These are phyloP conservation scores for Cucurbita maxima DNA, from an alignment of 306 rosid genomes.

Conservation along the genomic window DNA sequence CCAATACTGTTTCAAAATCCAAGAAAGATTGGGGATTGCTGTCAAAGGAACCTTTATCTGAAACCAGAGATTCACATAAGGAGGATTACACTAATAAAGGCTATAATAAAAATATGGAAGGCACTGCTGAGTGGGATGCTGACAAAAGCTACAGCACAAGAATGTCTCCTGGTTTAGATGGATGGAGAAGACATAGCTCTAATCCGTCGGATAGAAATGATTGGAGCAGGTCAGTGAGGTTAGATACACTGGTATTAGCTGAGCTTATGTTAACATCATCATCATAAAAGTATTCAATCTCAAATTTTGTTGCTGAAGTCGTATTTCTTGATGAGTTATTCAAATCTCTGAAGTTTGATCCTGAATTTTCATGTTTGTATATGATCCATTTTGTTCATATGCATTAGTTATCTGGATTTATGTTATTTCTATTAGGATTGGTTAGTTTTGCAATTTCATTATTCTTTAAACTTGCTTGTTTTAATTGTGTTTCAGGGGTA, in stretches of 20 bases:
- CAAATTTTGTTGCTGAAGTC: neutral
- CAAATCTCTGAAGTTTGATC: neutral
- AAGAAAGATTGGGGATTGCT: slow-evolving; percentile 30
- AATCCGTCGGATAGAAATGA: slow-evolving; percentile 61
- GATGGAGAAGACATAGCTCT: slow-evolving; percentile 42
- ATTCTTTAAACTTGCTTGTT: neutral
- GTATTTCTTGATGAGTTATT: neutral
- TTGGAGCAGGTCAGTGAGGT: slow-evolving; percentile 62
- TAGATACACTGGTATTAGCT: slow-evolving; percentile 4
- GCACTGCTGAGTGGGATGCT: slow-evolving; percentile 41
- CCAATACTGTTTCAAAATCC: slow-evolving; percentile 31
- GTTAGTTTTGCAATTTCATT: neutral
- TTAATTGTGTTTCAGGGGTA: slow-evolving; percentile 8
- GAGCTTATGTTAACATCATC: neutral
- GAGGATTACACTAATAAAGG: slow-evolving; percentile 38
- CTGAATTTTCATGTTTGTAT: neutral
- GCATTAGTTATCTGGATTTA: neutral
- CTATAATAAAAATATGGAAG: slow-evolving; percentile 26
- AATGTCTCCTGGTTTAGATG: slow-evolving; percentile 71
- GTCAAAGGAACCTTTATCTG: slow-evolving; percentile 43
- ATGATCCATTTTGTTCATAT: neutral
- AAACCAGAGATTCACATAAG: slow-evolving; percentile 51
- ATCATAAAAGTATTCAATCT: neutral
- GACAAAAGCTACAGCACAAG: slow-evolving; percentile 41
- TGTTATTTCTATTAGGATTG: neutral